Percentiles rank a stretch among this genome's conserved stretches.
Conservation (phyloP, 2,329 filamentous ascomycete genomes). For the Aspergillus hortae region DNA sequence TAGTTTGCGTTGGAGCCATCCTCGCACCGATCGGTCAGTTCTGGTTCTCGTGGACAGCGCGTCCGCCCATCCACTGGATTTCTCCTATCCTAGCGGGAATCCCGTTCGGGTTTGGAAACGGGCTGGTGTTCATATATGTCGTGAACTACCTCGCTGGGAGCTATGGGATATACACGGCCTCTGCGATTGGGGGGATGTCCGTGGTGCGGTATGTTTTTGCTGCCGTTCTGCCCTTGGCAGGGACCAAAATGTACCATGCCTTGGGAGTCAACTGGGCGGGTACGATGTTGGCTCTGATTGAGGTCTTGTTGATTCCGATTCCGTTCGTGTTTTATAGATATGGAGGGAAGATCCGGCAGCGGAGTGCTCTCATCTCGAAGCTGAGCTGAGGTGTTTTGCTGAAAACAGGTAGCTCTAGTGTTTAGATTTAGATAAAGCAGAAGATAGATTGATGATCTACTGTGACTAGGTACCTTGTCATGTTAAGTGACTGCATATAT, state of each 20-base stretch:
- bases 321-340: conserved; percentile 46
- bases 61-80: conserved; percentile 68
- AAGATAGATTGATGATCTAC: no score
- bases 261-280: conserved; percentile 70
- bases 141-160: conserved; percentile 69
- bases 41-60: conserved; percentile 76
- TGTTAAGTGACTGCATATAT: no score
- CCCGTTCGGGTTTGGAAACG: conserved; percentile 69
- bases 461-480: no score
- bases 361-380: conserved; percentile 16
- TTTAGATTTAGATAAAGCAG: no score
- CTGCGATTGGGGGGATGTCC: conserved; percentile 68
- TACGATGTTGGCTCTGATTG: conserved; percentile 47
- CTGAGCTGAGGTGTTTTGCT: neutral
- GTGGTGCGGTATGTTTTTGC: conserved; percentile 66
- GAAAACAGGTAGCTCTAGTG: no score
- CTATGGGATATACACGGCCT: conserved; percentile 70
- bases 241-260: conserved; percentile 61
- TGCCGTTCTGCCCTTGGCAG: conserved; percentile 66
- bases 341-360: conserved; percentile 32
- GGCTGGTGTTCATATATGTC: conserved; percentile 69
- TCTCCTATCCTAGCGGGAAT: conserved; percentile 67
- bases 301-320: conserved; percentile 31
- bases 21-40: conserved; percentile 69
- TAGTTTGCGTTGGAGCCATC: conserved; percentile 69